phyloP scores from a whole-genome alignment of 148 eudicot species.

The Rhododendron vialii region DNA sequence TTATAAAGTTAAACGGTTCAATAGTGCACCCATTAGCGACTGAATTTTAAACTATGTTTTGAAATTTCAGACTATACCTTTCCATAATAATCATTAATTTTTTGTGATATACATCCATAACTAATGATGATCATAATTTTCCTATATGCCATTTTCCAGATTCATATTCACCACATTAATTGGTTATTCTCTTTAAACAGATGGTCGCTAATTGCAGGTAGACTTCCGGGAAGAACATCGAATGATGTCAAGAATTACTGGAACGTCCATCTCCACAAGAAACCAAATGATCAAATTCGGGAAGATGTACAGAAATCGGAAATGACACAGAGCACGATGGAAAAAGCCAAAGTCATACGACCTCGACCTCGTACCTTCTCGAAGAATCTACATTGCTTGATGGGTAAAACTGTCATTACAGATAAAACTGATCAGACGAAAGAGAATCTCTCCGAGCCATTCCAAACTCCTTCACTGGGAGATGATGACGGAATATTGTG shows the following conservation, averaged over 20 bases:
- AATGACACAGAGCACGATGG: not conserved
- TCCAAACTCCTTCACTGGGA: too few relatives aligned
- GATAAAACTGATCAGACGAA: not conserved
- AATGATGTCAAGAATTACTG: slow-evolving; percentile 9
- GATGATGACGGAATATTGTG: not conserved
- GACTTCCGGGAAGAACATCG: slow-evolving; percentile 16
- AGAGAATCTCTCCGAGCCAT: not conserved
- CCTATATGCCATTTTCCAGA: not conserved
- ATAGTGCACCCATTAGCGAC: too few relatives aligned
- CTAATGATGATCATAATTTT: too few relatives aligned
- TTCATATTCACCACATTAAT: not conserved
- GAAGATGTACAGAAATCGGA: not conserved
- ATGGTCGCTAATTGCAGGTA: slow-evolving; percentile 16
- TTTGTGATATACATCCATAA: too few relatives aligned
- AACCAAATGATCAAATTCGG: not conserved
- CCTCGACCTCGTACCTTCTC: not conserved
- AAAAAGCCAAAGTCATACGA: not conserved
- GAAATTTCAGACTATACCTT: too few relatives aligned
- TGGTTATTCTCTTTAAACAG: not conserved
- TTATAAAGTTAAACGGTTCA: too few relatives aligned
- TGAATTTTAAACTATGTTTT: too few relatives aligned
- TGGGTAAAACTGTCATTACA: too few relatives aligned
- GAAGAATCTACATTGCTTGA: not conserved
- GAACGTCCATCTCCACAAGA: slow-evolving; percentile 5
- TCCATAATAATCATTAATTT: too few relatives aligned